Conservation (phyloP, 2,329 filamentous ascomycete species). For the Ophiostoma montium region DNA sequence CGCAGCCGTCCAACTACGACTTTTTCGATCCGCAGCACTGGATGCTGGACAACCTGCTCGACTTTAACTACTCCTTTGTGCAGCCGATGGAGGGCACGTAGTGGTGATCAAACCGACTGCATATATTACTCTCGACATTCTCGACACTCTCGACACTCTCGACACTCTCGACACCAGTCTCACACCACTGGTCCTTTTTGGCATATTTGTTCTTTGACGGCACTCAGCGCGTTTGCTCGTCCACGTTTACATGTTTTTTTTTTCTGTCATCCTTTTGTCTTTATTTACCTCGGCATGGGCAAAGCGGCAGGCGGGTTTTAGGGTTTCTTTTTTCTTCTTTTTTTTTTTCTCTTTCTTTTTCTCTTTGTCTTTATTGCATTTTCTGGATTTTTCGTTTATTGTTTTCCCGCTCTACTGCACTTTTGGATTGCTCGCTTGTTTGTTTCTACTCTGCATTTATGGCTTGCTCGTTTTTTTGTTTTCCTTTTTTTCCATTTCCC, state of each 20-base stretch:
- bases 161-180: no score
- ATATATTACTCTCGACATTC: not conserved
- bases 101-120: no score
- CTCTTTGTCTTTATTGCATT: not conserved
- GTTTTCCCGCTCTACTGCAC: no score
- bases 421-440: no score
- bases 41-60: conserved; percentile 77
- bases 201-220: not conserved
- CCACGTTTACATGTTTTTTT: not conserved
- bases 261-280: not conserved
- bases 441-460: no score
- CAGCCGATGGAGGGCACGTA: conserved; percentile 36
- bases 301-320: not conserved
- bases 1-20: conserved; percentile 47
- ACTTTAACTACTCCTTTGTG: conserved; percentile 55
- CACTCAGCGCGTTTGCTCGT: no score
- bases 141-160: no score
- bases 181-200: not conserved
- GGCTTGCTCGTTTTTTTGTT: not conserved
- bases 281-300: not conserved
- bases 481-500: not conserved
- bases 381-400: not conserved
- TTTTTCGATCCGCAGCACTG: conserved; percentile 88
- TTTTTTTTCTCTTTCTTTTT: not conserved
- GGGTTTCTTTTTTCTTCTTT: not conserved